Evolutionary conservation across 768 basidiomycete genomes (phyloP), one percentile per base, ranked within the genome.

Genomic region (Suillus decipiens): DNA sequence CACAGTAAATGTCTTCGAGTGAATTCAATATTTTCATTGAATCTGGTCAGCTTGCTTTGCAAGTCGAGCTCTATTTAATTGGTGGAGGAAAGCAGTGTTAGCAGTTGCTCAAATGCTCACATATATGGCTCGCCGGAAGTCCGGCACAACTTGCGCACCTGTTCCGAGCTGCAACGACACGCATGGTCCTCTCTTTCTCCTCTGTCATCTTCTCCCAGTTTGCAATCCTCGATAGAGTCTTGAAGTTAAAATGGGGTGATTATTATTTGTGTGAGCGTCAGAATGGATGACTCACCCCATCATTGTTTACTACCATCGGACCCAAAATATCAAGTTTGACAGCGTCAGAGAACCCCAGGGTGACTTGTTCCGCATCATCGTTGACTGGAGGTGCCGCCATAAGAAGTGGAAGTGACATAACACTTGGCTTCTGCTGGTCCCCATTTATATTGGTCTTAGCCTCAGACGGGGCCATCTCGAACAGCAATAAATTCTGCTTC

Each of bases 251-350:
- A 28, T 60, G 19, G 24, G 33, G 15, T 1, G 9, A 36, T 24
- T 31, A 36, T 24, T 31, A 12, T n/a, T 19, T 31, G 41, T 39
- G 15, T 36, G 59, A 42, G 31, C 36, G 56, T 48, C 19, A 36
- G 15, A 33, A 45, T 51, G 17, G 10, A 45, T 47, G 17, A 76
- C 82, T 61, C 70, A 88, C 86, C 59, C 87, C 88, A 75, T 90
- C 83, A 47, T 76, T 82, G 70, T 89, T 89, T 45, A 89, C 86
- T 50, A 90, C 85, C 79, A 89, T 81, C 1, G 88, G 88, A 1
- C 87, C 88, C 14, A 89, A 78, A 22, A 77, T 78, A 63, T 89
- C 86, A 7, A 89, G 73, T 70, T 80, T 85, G 57, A 87, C 73
- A 2, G 78, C 69, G 39, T 70, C 65, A 11, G 66, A 70, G 24